Evolutionary conservation across 192 early-diverging fungal genomes (phyloP), one percentile per base, ranked within the genome.

Genomic region (Entrophospora sp.): DNA sequence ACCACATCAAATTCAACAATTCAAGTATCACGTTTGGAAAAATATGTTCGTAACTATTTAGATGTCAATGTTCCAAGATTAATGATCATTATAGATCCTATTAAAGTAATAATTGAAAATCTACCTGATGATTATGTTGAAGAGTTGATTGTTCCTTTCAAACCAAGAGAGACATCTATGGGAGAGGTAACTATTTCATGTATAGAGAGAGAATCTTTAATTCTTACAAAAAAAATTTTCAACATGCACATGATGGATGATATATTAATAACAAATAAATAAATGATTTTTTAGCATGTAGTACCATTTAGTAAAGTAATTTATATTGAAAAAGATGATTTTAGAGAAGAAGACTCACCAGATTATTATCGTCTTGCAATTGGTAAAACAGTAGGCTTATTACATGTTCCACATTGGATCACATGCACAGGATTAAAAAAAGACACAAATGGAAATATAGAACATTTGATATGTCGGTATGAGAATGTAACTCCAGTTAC

Each of bases 251-350:
- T n/a, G n/a, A n/a, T n/a, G n/a, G n/a, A n/a, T n/a, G n/a, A n/a
- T n/a, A n/a, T n/a, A n/a, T n/a, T n/a, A n/a, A n/a, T n/a, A n/a
- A n/a, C n/a, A n/a, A n/a, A n/a, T n/a, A n/a, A n/a, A n/a, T n/a
- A n/a, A n/a, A n/a, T n/a, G n/a, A 57, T 57, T 6, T 57, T 31
- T 32, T 32, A 66, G 40, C 92, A 90, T 70, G 75, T 51, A 22
- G 86, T 98, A 36, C 95, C 95, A 10, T 98, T 99, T 73, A 93
- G 93, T 12, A 81, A 86, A 34, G 84, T 84, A 16, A 66, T 99
- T n/a, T 98, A 92, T 78, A 99, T 99, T 68, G 97, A 99, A 57
- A 75, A 79, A 38, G 85, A 86, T 34, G 97, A 99, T 77, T 99
- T 99, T 85, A 91, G 97, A 70, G 83, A 86, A 67, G 75, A 85